Conservation (phyloP, 805 yeast genomes). For the Wickerhamomyces ciferrii region DNA sequence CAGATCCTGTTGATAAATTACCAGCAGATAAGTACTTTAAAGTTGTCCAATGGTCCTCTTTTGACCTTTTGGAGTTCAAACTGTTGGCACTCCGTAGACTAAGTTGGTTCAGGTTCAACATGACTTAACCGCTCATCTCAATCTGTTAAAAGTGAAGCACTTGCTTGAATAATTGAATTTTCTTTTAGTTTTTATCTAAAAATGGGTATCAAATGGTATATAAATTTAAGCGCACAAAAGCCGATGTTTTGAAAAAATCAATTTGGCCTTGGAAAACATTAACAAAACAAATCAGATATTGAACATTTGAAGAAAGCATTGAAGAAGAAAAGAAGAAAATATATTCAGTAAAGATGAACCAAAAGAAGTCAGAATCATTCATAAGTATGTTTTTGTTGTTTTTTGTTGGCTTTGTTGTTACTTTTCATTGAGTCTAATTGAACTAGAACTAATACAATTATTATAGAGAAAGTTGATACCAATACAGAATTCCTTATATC, state of each 20-base stretch:
- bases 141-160: too few relatives aligned
- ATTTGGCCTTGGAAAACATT: background rate
- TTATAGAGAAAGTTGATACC: slow-evolving; percentile 42
- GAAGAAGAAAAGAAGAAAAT: too few relatives aligned
- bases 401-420: too few relatives aligned
- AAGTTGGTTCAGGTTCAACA: too few relatives aligned
- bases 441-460: background rate
- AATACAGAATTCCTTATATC: slow-evolving; percentile 45
- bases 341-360: slow-evolving; percentile 37
- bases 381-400: slow-evolving; percentile 26
- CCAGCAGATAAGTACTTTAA: background rate
- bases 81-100: too few relatives aligned
- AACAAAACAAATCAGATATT: background rate
- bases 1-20: background rate
- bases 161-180: too few relatives aligned
- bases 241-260: background rate
- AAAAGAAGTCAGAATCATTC: slow-evolving; percentile 36
- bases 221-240: background rate
- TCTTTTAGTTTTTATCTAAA: too few relatives aligned
- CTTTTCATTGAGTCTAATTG: too few relatives aligned
- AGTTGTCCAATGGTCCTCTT: background rate
- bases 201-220: too few relatives aligned
- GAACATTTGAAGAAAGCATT: too few relatives aligned
- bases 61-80: background rate
- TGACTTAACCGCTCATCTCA: too few relatives aligned